Percentiles rank a stretch among this genome's conserved stretches.
These are phyloP conservation scores for Chlorophyllum brunneum DNA, from an alignment of 768 basidiomycete genomes.

Conservation along the genomic window DNA sequence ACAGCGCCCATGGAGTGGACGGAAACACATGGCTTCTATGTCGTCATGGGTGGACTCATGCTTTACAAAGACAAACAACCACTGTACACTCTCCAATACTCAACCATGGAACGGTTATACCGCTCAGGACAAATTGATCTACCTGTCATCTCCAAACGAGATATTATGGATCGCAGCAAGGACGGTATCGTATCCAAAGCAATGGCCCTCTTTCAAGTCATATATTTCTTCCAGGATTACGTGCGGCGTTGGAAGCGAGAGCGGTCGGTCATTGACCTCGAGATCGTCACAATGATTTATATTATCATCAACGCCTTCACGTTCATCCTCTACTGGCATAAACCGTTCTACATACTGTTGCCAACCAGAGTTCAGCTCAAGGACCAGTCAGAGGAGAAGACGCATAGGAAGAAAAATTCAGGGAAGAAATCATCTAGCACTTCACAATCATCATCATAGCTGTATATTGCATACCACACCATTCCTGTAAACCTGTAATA, in stretches of 20 bases:
- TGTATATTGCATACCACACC: neutral
- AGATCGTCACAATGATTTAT: slow-evolving; percentile 11
- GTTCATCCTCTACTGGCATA: slow-evolving; percentile 11
- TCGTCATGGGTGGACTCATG: slow-evolving; percentile 12
- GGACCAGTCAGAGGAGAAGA: slow-evolving; percentile 11
- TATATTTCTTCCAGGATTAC: slow-evolving; percentile 12
- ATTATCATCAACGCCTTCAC: slow-evolving; percentile 12
- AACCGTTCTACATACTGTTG: slow-evolving; percentile 11
- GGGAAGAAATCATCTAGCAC: neutral
- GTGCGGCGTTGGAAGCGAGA: slow-evolving; percentile 14
- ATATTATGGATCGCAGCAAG: slow-evolving; percentile 12
- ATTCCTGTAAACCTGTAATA: neutral
- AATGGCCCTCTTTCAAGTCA: slow-evolving; percentile 13
- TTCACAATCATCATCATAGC: slow-evolving; percentile 4
- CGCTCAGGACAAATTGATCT: slow-evolving; percentile 11
- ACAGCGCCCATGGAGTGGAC: slow-evolving; percentile 7
- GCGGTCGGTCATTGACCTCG: slow-evolving; percentile 10
- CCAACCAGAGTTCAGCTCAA: slow-evolving; percentile 10
- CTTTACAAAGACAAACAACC: slow-evolving; percentile 12
- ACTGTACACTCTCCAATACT: slow-evolving; percentile 12
- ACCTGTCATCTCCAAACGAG: slow-evolving; percentile 4
- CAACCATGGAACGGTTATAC: slow-evolving; percentile 10
- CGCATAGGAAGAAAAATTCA: slow-evolving; percentile 6
- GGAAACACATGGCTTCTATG: slow-evolving; percentile 11
- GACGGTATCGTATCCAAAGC: slow-evolving; percentile 12